Conservation (phyloP, 495 filamentous ascomycete species). For the Hypoxylon perforatum region DNA sequence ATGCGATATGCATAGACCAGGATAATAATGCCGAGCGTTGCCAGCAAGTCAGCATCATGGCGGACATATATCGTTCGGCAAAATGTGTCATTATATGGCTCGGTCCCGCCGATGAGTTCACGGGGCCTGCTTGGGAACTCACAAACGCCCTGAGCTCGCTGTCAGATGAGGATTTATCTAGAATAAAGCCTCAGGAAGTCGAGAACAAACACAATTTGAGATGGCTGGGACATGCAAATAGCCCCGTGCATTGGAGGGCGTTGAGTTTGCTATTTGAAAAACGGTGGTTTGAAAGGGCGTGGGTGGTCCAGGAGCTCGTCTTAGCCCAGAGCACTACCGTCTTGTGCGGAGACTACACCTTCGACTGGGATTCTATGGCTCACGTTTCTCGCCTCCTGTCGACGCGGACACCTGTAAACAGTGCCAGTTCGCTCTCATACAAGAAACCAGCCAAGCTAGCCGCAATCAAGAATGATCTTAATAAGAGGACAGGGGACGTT, state of each 20-base stretch:
- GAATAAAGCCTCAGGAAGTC: conserved; percentile 8
- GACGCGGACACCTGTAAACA: conserved; percentile 10
- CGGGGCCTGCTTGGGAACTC: conserved; percentile 24
- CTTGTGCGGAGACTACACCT: conserved; percentile 27
- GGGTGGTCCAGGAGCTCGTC: conserved; percentile 42
- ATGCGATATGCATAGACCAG: conserved; percentile 46
- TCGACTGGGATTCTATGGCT: conserved; percentile 34
- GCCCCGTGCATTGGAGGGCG: conserved; percentile 27
- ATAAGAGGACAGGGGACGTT: not conserved
- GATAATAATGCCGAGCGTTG: conserved; percentile 31
- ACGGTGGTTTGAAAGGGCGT: conserved; percentile 36
- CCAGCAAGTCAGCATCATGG: conserved; percentile 43
- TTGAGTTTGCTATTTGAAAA: conserved; percentile 35
- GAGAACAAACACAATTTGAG: conserved; percentile 2
- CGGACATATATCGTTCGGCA: conserved; percentile 35
- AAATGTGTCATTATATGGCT: conserved; percentile 40
- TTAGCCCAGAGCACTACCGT: conserved; percentile 21
- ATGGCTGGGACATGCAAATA: conserved; percentile 9
- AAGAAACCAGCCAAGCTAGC: conserved; percentile 35
- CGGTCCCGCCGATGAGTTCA: conserved; percentile 27
- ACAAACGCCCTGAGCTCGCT: conserved; percentile 13
- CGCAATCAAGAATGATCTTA: conserved; percentile 16
- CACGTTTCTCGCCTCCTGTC: conserved; percentile 23
- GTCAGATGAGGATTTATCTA: not conserved
- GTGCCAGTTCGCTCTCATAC: conserved; percentile 15